A percentile compares a stretch with the other conserved stretches of the same genome.
Evolutionary conservation across 371 early-diverging fungal species (phyloP).

Genomic region (Mortierella sp.): DNA sequence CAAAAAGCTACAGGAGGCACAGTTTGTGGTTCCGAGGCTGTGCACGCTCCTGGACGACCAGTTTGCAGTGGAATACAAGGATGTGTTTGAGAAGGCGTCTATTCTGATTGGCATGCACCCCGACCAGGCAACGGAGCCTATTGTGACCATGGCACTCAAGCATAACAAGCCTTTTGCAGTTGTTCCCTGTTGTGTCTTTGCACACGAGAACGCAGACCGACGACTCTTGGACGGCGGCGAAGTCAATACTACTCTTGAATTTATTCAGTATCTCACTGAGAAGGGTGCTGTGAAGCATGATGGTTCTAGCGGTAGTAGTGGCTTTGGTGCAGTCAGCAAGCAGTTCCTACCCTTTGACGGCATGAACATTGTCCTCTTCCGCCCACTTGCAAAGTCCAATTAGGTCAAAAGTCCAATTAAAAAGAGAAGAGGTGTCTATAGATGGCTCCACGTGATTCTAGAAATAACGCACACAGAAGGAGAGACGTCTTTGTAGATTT

Average conservation of each 20-base stretch:
- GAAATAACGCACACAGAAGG: neutral
- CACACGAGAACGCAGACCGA: slow-evolving; percentile 62
- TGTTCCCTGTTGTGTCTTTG: slow-evolving; percentile 74
- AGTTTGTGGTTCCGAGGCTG: slow-evolving; percentile 50
- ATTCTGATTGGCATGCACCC: slow-evolving; percentile 69
- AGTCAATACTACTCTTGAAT: slow-evolving; percentile 66
- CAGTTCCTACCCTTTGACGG: slow-evolving; percentile 57
- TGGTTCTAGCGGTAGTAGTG: neutral
- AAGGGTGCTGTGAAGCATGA: slow-evolving; percentile 38
- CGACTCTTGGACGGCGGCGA: slow-evolving; percentile 55
- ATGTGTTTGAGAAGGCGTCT: slow-evolving; percentile 52
- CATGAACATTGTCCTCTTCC: slow-evolving; percentile 47
- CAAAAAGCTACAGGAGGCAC: slow-evolving; percentile 23
- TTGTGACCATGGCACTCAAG: slow-evolving; percentile 65
- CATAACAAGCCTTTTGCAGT: slow-evolving; percentile 68
- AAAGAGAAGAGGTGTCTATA: too few species aligned
- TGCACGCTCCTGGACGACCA: slow-evolving; percentile 60
- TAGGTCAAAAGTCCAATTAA: neutral
- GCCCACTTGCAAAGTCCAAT: neutral
- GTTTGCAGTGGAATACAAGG: slow-evolving; percentile 56
- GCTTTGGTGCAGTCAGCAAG: slow-evolving; percentile 3
- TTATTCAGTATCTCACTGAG: slow-evolving; percentile 68
- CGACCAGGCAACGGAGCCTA: slow-evolving; percentile 72
- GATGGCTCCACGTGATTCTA: neutral
- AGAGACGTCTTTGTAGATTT: slow-evolving; percentile 12